Evolutionary conservation across 2,329 filamentous ascomycete genomes (phyloP), one percentile per base, ranked within the genome.

Genomic region (Pseudodiploospora longispora): DNA sequence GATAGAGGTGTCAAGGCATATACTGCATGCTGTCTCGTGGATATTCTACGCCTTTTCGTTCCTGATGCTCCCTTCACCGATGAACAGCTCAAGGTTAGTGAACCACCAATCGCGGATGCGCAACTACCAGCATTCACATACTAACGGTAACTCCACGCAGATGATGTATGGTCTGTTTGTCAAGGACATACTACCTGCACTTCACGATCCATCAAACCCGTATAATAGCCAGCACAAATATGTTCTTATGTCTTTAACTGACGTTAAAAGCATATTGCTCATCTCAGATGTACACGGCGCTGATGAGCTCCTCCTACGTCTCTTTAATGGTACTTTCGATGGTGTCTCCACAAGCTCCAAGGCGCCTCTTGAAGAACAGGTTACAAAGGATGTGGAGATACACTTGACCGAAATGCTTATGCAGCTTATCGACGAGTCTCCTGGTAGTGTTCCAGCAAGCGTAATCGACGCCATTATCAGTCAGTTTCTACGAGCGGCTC

Each of bases 161-260:
- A 89, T 95, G 67, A 91, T 97, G 61, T 98, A 97, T 69, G 84
- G 82, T 29, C 79, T 95, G 49, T 88, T 96, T 60, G 80, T 96
- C 55, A 83, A 80, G 46, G 82, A 83, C 40, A 85, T 95, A 52
- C 75, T 97, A 38, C 89, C 90, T 38, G 82, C 88, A 38, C 79
- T 97, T 28, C 84, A 87, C 57, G 84, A 95, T 57, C 87, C 90
- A 9, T 83, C 83, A 34, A 85, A 95, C 61, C 83, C 90, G 7
- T 97, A 96, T 71, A 91, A 95, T 65, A 82, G 81, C 50, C 90
- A 97, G 64, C 88, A 98, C 67, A 82, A 93, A 65, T 93, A 94
- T 59, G 86, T 96, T 50, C 74, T 98, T 48, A 80, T 82, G 49
- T 96, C 90, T 12, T 76, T 98, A 30, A 83, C 88, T 44, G 88